Base-by-base conservation (phyloP, 345 rosid genomes). In the Arabidopsis suecica region DNA sequence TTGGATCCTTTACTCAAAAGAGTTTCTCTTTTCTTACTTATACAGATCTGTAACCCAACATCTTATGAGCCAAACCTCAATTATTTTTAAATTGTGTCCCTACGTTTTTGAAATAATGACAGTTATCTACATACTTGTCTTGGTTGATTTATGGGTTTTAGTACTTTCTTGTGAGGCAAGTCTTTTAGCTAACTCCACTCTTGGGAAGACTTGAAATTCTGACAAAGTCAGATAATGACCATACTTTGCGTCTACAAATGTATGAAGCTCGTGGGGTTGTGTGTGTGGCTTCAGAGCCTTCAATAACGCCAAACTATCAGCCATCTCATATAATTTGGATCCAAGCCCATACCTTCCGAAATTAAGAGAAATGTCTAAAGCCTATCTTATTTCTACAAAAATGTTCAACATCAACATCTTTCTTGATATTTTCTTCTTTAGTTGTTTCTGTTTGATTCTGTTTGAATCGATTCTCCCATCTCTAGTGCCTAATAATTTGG, bases 81-180 rank as follows among this genome's bases (percentile, higher is more conserved):
- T 49, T 66, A 37, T 47, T 60, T 37, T 34, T 56, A 37, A 16
- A 16, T 16, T 56, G 40, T 65, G 61, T 23, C 33, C 42, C 32
- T 68, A 14, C 10, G 23, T 68, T 14, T 25, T 61, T 6, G 0
- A 73, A 42, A 11, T 42, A 44, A 32, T 13, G 55, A 51, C 60
- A 73, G 16, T 22, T 59, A 58, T 30, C 14, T 66, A 23, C 38
- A 23, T 42, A 22, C 13, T 34, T 65, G 58, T 55, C 37, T 65
- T 30, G 54, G 36, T 50, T 51, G 63, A 41, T 59, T 38, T 13
- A 51, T 16, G 47, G 44, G 20, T n/a, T 60, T 42, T 38, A 30
- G 23, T 22, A 65, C 25, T 77, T 77, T 70, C 80, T 77, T 70
- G 80, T 56, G 61, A 13, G 51, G 36, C 75, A 76, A 62, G 71